Evolutionary conservation across 257 asterid genomes (phyloP), one percentile per base, ranked within the genome.

Genomic region (Solanum sejunctum): DNA sequence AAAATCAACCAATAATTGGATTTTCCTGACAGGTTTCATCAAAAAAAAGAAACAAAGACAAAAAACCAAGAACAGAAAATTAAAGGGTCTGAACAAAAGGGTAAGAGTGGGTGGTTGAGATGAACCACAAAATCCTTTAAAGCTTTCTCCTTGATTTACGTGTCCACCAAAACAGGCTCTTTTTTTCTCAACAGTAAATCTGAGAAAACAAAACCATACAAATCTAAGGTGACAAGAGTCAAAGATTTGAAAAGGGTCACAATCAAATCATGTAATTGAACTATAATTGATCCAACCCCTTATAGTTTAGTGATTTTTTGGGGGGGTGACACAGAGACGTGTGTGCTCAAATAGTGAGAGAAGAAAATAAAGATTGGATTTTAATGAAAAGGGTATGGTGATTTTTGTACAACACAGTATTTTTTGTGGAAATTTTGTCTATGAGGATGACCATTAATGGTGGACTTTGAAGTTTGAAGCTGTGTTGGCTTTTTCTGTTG

Each of bases 81-180:
- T 49, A 12, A 75, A 75, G 60, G 81, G 60, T 21, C 60, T 73
- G 18, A 45, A 73, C 39, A 47, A 49, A 82, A 83, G 84, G 67
- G 82, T 49, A 64, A 43, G 82, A 56, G 58, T 54, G 85, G 83
- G 88, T 63, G 70, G 90, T 69, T 69, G 92, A 86, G 85, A 87
- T 90, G 92, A 91, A 92, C 85, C 93, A 87, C 88, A 47, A 89
- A 89, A 88, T 89, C 92, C 91, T 89, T 89, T 81, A 92, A 89
- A 66, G 85, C 88, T 87, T 87, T 78, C 82, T 67, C 86, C 86
- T 83, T 56, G 85, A 85, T 85, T 86, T 84, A 72, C 90, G 91
- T 89, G 90, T 72, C 90, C 85, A 41, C 81, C n/a, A 75, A 75
- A 75, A 83, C 45, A 51, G 60, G 6, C 82, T 10, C 54, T 56